phyloP scores from a whole-genome alignment of 75 land plant species.

The Cunninghamia lanceolata region DNA sequence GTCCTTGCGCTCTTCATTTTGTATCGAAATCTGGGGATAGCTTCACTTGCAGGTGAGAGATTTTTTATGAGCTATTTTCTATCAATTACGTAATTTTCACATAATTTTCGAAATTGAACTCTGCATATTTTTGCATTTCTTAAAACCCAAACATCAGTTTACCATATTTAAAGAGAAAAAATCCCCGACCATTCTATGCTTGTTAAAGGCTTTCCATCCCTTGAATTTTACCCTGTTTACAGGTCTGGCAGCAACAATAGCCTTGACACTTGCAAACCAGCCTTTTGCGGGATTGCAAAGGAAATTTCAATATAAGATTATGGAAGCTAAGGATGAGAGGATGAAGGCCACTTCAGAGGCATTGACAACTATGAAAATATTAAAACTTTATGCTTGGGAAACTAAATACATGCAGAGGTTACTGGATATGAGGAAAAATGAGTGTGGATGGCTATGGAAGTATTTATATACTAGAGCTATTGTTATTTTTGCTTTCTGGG shows the following conservation, averaged over 20 bases:
- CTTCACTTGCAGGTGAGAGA: constrained; percentile 34
- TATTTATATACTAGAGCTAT: constrained; percentile 46
- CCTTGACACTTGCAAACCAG: constrained; percentile 35
- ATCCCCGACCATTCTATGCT: no score
- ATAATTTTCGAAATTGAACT: no score
- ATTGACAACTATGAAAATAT: constrained; percentile 63
- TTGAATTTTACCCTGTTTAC: constrained; percentile 14
- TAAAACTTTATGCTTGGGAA: constrained; percentile 81
- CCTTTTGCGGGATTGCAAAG: constrained; percentile 62
- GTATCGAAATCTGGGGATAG: constrained; percentile 45
- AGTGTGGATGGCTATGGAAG: constrained; percentile 51
- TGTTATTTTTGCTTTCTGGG: constrained; percentile 49
- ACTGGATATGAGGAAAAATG: constrained; percentile 42
- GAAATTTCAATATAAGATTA: constrained; percentile 50
- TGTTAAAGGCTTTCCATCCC: not conserved
- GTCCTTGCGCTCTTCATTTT: constrained; percentile 50
- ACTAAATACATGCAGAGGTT: constrained; percentile 50
- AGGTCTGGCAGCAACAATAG: constrained; percentile 37
- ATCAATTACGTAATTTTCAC: no score
- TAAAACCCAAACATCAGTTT: no score
- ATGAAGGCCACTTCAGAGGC: constrained; percentile 59
- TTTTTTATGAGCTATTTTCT: not conserved
- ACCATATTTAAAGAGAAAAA: no score
- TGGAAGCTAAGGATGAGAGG: constrained; percentile 69
- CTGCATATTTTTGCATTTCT: no score